These are phyloP conservation scores for Dunaliella primolecta DNA, from an alignment of 139 green algal genomes.

Conservation along the genomic window DNA sequence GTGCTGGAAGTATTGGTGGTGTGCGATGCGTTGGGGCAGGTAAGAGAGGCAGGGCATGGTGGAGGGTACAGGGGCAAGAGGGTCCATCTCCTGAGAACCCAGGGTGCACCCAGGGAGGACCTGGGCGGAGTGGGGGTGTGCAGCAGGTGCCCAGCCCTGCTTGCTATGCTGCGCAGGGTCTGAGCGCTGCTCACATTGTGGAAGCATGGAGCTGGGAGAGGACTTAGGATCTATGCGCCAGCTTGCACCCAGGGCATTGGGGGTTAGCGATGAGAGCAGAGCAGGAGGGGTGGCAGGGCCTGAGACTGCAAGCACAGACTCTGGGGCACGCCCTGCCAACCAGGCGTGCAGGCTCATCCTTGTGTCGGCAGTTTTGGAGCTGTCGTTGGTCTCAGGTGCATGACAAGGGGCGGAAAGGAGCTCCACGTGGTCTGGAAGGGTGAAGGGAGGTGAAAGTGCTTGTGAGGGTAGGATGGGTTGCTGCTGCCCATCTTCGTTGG, in stretches of 20 bases:
- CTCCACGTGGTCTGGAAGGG: not conserved
- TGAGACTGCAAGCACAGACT: too few species aligned
- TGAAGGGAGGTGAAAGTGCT: not conserved
- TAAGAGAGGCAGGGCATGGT: not conserved
- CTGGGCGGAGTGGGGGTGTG: not conserved
- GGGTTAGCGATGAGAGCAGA: not conserved
- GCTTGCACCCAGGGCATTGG: not conserved
- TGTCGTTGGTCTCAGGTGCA: not conserved
- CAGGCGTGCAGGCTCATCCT: too few species aligned
- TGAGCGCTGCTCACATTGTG: not conserved
- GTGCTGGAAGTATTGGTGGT: not conserved
- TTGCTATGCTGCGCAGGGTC: not conserved
- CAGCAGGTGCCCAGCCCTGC: not conserved
- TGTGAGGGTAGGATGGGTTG: not conserved
- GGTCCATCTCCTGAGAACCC: not conserved
- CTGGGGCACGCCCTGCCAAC: too few species aligned
- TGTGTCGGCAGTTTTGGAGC: not conserved
- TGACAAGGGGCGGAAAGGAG: not conserved
- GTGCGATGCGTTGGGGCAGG: not conserved
- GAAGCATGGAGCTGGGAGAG: not conserved
- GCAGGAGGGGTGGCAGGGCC: too few species aligned
- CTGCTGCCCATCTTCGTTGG: not conserved
- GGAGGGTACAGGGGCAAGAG: not conserved
- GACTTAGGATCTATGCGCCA: not conserved
- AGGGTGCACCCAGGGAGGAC: not conserved